These are phyloP conservation scores for Candida silvicultrix DNA, from an alignment of 805 yeast species.

Conservation along the genomic window DNA sequence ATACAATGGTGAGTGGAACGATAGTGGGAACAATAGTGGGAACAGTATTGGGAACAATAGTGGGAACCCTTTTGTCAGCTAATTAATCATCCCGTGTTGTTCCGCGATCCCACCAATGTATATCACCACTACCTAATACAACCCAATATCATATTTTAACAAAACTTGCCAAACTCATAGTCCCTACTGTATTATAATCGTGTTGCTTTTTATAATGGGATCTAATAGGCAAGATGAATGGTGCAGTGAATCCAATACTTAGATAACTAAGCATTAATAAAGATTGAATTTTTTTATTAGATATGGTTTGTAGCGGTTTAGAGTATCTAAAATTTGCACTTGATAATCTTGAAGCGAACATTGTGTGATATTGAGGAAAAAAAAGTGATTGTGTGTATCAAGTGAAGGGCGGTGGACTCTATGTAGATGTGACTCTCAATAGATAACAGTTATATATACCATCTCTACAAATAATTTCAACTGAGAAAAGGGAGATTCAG, in stretches of 20 bases:
- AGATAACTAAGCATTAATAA: conserved; percentile 18
- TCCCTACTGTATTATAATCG: conserved; percentile 10
- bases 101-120: too few species aligned
- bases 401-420: too few species aligned
- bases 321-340: conserved; percentile 15
- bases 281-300: conserved; percentile 11
- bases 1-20: too few species aligned
- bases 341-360: conserved; percentile 12
- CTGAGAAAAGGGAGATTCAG: not conserved
- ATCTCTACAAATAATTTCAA: too few species aligned
- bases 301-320: not conserved
- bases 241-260: conserved; percentile 16
- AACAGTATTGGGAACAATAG: too few species aligned
- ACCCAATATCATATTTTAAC: conserved; percentile 3
- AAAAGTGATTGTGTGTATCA: too few species aligned
- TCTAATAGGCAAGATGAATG: conserved; percentile 15
- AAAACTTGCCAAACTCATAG: conserved; percentile 12
- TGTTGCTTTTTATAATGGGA: conserved; percentile 7
- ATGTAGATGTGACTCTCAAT: too few species aligned
- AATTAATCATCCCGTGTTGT: not conserved
- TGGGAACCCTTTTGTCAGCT: too few species aligned
- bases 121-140: too few species aligned
- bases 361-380: too few species aligned
- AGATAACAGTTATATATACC: too few species aligned
- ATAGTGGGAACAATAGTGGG: too few species aligned